Conservation (phyloP, 78 protist genomes). For the Creolimax fragrantissima region DNA sequence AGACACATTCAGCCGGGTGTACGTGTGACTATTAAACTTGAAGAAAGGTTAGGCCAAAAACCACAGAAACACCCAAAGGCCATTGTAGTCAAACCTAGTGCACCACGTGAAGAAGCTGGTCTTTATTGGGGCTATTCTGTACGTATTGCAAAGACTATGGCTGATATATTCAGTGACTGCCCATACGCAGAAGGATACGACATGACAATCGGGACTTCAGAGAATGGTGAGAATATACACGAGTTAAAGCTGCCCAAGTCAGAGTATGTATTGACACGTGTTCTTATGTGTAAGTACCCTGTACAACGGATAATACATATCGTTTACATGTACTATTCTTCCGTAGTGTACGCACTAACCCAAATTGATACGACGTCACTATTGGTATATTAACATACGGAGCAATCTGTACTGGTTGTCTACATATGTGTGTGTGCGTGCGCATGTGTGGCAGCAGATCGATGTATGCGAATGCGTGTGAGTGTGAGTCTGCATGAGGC, state of each 20-base stretch:
- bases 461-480: too few relatives aligned
- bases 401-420: too few relatives aligned
- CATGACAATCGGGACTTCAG: constrained; percentile 45
- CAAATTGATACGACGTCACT: too few relatives aligned
- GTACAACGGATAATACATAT: too few relatives aligned
- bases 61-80: background rate
- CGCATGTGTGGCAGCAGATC: too few relatives aligned
- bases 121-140: constrained; percentile 11
- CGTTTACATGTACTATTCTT: too few relatives aligned
- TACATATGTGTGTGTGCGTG: too few relatives aligned
- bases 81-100: constrained; percentile 17
- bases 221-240: constrained; percentile 14
- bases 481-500: too few relatives aligned
- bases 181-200: constrained; percentile 55
- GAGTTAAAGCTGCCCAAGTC: background rate
- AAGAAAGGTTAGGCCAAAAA: background rate
- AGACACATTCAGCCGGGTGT: background rate
- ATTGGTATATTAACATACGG: too few relatives aligned
- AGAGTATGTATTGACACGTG: constrained; percentile 5
- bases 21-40: constrained; percentile 9
- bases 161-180: background rate
- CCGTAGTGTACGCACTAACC: too few relatives aligned
- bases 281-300: background rate
- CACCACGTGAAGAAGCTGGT: constrained; percentile 12
- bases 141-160: background rate